Base-by-base conservation (phyloP, 208 protist genomes). In the Phytomonas sp. region DNA sequence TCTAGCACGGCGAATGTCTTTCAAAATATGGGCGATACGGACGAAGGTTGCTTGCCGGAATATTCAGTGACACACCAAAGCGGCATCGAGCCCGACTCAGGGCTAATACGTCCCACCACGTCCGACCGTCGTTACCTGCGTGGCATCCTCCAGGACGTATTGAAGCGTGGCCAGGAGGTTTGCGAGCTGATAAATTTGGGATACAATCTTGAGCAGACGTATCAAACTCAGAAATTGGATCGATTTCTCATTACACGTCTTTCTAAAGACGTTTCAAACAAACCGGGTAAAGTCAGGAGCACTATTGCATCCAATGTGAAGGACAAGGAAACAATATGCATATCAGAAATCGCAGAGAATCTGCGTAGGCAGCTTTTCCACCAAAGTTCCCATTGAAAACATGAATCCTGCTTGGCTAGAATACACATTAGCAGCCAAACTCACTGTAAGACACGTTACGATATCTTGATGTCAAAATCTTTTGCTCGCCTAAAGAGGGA, bases 171-270 rank as follows among this genome's bases (percentile, higher is more conserved):
- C 31, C 40, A 68, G 29, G 84, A 86, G 76, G 53, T 89, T 31
- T 33, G 68, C 9, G 81, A 89, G 63, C 75, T 89, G 20, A 68
- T 86, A 28, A 68, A 79, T 53, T 65, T 89, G 8, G 75, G 78
- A 30, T 51, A 68, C 26, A 70, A 78, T 53, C 73, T 77, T 46
- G 74, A 83, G 43, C 51, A 77, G 53, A 73, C 70, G 2, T 81
- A 82, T 4, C 62, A 73, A 51, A 51, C 63, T 28, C 78, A 89
- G 72, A 72, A 81, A 8, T 81, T 80, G 43, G 75, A 80, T 53
- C 80, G 84, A 68, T 86, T 81, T 74, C 78, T 89, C 60, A 73
- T 83, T 66, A 83, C 84, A 46, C 84, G 81, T 66, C 34, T 56
- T 56, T 56, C 46, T 26, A 56, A 56, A 26, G 46, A 56, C 20